Conservation (phyloP, 2,329 filamentous ascomycete genomes). For the Colletotrichum karsti region DNA sequence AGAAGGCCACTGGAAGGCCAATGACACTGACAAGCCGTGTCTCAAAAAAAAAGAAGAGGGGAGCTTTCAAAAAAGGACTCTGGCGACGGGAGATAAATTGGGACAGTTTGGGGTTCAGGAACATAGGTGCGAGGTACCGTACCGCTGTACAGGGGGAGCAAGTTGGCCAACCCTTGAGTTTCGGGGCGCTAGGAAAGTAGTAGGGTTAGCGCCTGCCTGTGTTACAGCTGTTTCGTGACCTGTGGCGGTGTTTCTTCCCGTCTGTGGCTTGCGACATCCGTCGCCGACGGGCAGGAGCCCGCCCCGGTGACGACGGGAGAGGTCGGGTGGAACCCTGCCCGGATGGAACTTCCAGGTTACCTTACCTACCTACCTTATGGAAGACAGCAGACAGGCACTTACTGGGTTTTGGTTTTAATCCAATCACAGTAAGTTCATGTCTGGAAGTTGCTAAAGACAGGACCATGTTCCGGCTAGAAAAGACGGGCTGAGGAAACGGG, state of each 20-base stretch:
- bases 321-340: too few species aligned
- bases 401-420: too few species aligned
- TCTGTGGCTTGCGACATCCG: slow-evolving; percentile 20
- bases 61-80: slow-evolving; percentile 24
- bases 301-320: too few species aligned
- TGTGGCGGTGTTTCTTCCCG: slow-evolving; percentile 29
- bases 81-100: slow-evolving; percentile 27
- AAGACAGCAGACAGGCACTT: too few species aligned
- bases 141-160: slow-evolving; percentile 29
- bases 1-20: slow-evolving; percentile 28
- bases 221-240: neutral
- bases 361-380: too few species aligned
- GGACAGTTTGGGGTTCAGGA: slow-evolving; percentile 30
- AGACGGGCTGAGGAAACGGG: neutral
- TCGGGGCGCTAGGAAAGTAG: slow-evolving; percentile 20
- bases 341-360: too few species aligned
- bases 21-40: slow-evolving; percentile 28
- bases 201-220: slow-evolving; percentile 28
- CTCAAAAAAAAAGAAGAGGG: slow-evolving; percentile 27
- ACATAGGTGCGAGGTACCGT: slow-evolving; percentile 29
- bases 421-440: too few species aligned
- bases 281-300: too few species aligned
- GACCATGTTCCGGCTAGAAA: too few species aligned
- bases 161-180: slow-evolving; percentile 30
- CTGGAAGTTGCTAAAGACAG: too few species aligned